A percentile compares a stretch with the other conserved stretches of the same genome.
Evolutionary conservation across 1,284 basidiomycete species (phyloP).

Genomic region (Mixia osmundae): DNA sequence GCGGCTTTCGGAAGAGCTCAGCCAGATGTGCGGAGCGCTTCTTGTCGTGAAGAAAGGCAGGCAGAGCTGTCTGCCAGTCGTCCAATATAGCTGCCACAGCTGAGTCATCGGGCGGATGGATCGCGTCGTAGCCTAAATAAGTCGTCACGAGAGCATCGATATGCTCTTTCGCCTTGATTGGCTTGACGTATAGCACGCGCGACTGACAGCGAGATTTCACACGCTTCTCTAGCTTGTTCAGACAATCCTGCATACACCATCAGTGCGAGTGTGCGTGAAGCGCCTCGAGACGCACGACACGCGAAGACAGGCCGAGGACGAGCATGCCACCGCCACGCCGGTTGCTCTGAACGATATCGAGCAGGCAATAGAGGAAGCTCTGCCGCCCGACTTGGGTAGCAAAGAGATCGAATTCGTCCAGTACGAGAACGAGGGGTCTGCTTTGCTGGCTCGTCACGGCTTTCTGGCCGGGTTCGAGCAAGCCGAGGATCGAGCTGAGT

Average conservation of each 20-base stretch:
- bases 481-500: constrained; percentile 14
- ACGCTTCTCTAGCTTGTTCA: constrained; percentile 71
- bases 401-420: constrained; percentile 81
- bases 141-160: background rate
- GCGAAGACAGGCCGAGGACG: constrained; percentile 55
- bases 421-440: constrained; percentile 52
- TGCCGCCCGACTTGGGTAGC: constrained; percentile 34
- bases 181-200: constrained; percentile 49
- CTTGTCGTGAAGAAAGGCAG: background rate
- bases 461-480: constrained; percentile 16
- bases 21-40: background rate
- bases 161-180: constrained; percentile 15
- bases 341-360: constrained; percentile 37
- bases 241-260: constrained; percentile 34
- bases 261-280: background rate
- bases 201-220: constrained; percentile 90
- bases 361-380: constrained; percentile 26
- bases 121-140: no score
- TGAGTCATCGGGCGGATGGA: no score
- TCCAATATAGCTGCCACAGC: constrained; percentile 26
- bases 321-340: constrained; percentile 36
- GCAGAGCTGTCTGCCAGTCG: constrained; percentile 28
- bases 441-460: no score
- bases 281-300: constrained; percentile 29
- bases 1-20: background rate